These are phyloP conservation scores for Hibiscus syriacus DNA, from an alignment of 345 rosid genomes.

Conservation along the genomic window DNA sequence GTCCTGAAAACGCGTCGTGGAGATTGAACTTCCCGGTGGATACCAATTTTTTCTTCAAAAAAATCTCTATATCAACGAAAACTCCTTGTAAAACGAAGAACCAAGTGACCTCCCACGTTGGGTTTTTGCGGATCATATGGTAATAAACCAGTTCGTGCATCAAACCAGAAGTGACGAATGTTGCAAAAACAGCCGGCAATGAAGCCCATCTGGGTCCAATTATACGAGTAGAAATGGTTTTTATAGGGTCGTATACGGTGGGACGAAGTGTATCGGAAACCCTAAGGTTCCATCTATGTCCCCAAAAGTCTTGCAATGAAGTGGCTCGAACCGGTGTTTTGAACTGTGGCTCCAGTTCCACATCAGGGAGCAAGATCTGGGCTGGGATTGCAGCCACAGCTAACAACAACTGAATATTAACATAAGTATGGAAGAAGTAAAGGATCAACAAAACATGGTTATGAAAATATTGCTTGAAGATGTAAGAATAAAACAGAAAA, in stretches of 20 bases:
- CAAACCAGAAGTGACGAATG: constrained; percentile 47
- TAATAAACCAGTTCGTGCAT: constrained; percentile 64
- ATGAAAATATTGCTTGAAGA: constrained; percentile 27
- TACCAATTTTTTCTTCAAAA: constrained; percentile 24
- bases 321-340: constrained; percentile 52
- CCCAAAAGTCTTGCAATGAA: constrained; percentile 82
- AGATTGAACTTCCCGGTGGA: constrained; percentile 13
- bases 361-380: constrained; percentile 25
- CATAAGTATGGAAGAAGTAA: constrained; percentile 33
- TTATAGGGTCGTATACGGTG: constrained; percentile 38
- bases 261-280: constrained; percentile 40
- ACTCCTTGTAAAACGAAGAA: constrained; percentile 57
- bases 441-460: constrained; percentile 18
- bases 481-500: constrained; percentile 27
- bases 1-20: constrained; percentile 25
- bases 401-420: constrained; percentile 31
- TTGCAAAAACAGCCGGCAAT: constrained; percentile 27
- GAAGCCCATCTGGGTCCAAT: constrained; percentile 23
- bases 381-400: constrained; percentile 29
- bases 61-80: constrained; percentile 36
- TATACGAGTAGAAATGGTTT: not conserved
- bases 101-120: constrained; percentile 71
- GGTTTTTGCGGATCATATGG: constrained; percentile 29
- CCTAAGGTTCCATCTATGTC: constrained; percentile 70
- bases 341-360: constrained; percentile 58